Evolutionary conservation across 495 filamentous ascomycete species (phyloP).

Genomic region (Diplogelasinospora grovesii): DNA sequence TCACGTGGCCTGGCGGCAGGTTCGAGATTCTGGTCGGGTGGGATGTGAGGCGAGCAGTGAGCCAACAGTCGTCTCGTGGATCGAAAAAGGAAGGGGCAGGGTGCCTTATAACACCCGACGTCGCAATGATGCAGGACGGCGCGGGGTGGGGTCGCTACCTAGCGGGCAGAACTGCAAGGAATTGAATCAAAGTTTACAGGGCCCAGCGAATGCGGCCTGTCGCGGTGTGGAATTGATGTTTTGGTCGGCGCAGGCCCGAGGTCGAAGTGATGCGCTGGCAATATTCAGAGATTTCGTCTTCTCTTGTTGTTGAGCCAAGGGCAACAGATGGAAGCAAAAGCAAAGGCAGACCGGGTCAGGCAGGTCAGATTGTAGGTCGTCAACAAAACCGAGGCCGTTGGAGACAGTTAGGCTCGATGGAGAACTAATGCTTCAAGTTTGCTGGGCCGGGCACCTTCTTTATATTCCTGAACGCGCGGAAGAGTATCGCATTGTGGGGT

Average conservation of each 20-base stretch:
- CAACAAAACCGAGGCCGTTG: too few species aligned
- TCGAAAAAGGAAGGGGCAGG: constrained; percentile 15
- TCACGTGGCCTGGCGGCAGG: background rate
- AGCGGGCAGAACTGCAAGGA: background rate
- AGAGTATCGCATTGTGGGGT: too few species aligned
- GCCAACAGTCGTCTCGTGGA: constrained; percentile 5
- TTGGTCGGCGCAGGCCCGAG: background rate
- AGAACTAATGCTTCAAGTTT: too few species aligned
- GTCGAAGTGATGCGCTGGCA: background rate
- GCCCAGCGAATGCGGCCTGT: too few species aligned
- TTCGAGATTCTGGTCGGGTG: background rate
- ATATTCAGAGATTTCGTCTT: background rate
- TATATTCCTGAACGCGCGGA: too few species aligned
- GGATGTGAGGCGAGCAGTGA: background rate
- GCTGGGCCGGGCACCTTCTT: too few species aligned
- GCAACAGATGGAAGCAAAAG: too few species aligned
- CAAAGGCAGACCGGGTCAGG: too few species aligned
- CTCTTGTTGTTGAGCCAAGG: background rate
- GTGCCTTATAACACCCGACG: constrained; percentile 14
- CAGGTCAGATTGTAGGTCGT: too few species aligned
- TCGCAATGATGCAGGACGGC: constrained; percentile 13
- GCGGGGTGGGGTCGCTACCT: constrained; percentile 1
- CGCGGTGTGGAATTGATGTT: too few species aligned
- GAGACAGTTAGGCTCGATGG: too few species aligned
- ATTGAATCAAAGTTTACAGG: too few species aligned